phyloP scores from a whole-genome alignment of 129 eudicot species.

The Arctium lappa region DNA sequence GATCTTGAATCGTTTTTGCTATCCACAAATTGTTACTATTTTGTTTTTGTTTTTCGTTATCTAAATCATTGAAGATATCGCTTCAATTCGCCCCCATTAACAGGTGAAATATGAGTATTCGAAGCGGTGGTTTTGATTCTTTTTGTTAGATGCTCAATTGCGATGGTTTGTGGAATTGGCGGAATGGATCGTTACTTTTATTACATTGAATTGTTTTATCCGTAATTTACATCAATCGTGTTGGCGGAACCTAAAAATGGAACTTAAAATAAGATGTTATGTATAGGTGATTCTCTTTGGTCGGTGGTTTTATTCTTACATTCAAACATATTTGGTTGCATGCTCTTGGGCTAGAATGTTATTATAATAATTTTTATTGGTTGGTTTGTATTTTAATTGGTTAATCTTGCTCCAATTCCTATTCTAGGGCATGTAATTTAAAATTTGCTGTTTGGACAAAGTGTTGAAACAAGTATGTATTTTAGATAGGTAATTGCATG shows the following conservation, averaged over 20 bases:
- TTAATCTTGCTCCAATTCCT: not conserved
- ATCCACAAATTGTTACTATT: not conserved
- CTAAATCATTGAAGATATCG: slow-evolving; percentile 1
- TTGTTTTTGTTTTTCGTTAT: not conserved
- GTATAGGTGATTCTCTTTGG: not conserved
- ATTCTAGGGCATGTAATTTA: not conserved
- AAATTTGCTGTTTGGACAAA: not conserved
- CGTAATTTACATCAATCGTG: not conserved
- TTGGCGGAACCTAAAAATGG: slow-evolving; percentile 3
- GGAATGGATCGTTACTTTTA: slow-evolving; percentile 5
- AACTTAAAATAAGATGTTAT: not conserved
- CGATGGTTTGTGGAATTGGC: slow-evolving; percentile 3
- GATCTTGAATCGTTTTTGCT: not conserved
- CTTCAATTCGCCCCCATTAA: not conserved
- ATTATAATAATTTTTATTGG: not conserved
- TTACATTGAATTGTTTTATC: not conserved
- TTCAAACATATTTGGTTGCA: not conserved
- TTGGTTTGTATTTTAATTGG: not conserved
- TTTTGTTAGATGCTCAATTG: not conserved
- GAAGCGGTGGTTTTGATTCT: not conserved
- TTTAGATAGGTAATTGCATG: not conserved
- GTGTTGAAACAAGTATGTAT: not conserved
- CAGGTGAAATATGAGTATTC: slow-evolving; percentile 6
- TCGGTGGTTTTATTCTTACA: not conserved
- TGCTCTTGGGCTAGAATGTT: not conserved